Evolutionary conservation across 2,329 filamentous ascomycete genomes (phyloP), one percentile per base, ranked within the genome.

Genomic region (Fusarium sp.): DNA sequence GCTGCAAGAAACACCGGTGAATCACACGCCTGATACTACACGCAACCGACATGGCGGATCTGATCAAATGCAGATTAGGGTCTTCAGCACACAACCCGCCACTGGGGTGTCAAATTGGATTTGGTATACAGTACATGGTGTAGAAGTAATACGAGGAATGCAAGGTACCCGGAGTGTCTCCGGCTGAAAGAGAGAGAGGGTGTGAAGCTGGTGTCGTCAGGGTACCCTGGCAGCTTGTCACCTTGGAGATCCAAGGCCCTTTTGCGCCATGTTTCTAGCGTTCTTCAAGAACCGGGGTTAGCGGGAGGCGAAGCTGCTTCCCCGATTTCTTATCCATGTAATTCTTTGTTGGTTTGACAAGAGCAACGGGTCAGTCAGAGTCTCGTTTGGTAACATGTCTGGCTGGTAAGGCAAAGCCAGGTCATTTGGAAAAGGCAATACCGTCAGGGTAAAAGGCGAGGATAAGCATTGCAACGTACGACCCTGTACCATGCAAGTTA

Each of bases 151-250:
- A 60, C 54, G 30, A 37, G 50, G 50, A 44, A 69, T 73, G 72
- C 64, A 74, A 74, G 70, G 72, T 64, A 74, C 70, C 53, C 54
- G 52, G 53, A 15, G 41, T 64, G 52, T 60, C 56, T 61, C 66
- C 49, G 56, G 55, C 45, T 34, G 57, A 55, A 55, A 57, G 38
- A 49, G 31, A 62, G 56, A 30, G 55, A 58, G 69, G 36, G 52
- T 60, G 61, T 63, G 67, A 50, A 53, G 49, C 46, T 52, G 47
- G 61, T 56, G 57, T 51, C 61, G 58, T 64, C 71, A 66, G 49
- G 62, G 63, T 47, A 52, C 62, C 63, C 69, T 54, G 41, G 62
- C 53, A 49, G 56, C 57, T 64, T 46, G 45, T 58, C 53, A 16
- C 56, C 49, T 57, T 45, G 42, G 45, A 50, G 34, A 47, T 37